Evolutionary conservation across 2,329 filamentous ascomycete genomes (phyloP).

Genomic region (Ophiostoma australiae): DNA sequence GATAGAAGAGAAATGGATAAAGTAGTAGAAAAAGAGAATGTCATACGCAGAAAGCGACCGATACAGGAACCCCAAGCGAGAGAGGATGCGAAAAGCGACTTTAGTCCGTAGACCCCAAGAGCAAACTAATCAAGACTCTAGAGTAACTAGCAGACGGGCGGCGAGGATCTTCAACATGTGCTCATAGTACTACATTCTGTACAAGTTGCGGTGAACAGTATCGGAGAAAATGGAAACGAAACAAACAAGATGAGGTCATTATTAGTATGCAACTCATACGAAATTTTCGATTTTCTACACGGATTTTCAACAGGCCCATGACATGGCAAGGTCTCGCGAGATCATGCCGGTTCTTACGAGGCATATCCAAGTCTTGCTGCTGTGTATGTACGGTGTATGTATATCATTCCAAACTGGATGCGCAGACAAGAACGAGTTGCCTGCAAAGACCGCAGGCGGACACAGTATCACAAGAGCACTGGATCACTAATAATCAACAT

Average conservation of each 20-base stretch:
- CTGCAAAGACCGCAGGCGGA: not conserved
- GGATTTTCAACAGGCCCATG: too few relatives aligned
- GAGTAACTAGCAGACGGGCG: not conserved
- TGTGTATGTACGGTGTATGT: too few relatives aligned
- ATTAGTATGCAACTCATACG: not conserved
- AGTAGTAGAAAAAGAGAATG: not conserved
- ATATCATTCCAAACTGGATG: not conserved
- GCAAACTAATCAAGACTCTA: not conserved
- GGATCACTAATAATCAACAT: too few relatives aligned
- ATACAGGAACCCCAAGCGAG: slow-evolving; percentile 7
- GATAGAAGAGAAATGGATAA: not conserved
- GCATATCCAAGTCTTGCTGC: not conserved
- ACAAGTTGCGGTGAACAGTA: not conserved
- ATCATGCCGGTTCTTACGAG: not conserved
- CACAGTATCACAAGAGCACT: too few relatives aligned
- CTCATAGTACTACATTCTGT: not conserved
- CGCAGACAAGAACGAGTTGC: not conserved
- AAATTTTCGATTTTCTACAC: not conserved
- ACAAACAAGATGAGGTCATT: not conserved
- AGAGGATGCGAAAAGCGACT: not conserved
- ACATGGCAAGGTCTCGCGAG: not conserved
- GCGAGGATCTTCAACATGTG: not conserved
- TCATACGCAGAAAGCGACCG: not conserved
- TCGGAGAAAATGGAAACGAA: not conserved
- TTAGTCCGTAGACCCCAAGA: not conserved